These are phyloP conservation scores for Xylaria polymorpha DNA, from an alignment of 2,329 filamentous ascomycete genomes.

Conservation along the genomic window DNA sequence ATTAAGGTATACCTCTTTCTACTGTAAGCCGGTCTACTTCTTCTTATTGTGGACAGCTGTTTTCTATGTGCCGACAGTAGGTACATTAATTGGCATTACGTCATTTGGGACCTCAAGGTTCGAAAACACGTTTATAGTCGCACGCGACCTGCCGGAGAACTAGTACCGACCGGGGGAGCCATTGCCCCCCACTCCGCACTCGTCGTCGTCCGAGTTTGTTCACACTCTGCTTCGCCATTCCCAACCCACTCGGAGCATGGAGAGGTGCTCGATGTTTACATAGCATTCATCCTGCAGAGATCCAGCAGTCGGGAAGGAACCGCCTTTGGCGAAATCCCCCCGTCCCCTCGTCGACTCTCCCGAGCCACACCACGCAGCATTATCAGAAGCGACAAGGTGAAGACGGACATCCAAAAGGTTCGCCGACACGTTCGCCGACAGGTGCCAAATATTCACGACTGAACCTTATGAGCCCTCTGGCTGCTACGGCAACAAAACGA, in stretches of 20 bases:
- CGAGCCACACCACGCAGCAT: background rate
- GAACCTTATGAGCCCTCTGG: background rate
- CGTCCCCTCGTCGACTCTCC: background rate
- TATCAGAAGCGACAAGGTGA: background rate
- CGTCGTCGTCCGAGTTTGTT: background rate
- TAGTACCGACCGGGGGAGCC: background rate
- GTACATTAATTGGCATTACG: background rate
- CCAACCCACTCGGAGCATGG: background rate
- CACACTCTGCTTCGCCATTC: background rate
- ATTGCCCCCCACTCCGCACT: background rate
- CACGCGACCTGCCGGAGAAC: background rate
- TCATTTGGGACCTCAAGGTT: slow-evolving; percentile 8
- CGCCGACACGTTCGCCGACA: background rate
- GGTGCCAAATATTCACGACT: background rate
- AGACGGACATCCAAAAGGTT: background rate
- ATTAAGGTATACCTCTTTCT: background rate
- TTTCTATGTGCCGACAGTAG: background rate
- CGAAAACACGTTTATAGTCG: background rate
- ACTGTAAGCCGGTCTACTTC: background rate
- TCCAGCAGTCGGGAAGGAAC: background rate
- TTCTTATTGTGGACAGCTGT: background rate
- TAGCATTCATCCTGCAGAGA: background rate
- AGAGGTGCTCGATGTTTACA: background rate
- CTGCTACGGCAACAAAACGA: background rate
- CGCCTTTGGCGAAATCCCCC: background rate